Percentiles rank a stretch among this genome's conserved stretches.
Conservation (phyloP, 192 early-diverging fungal species). For the Coemansia sp. region DNA sequence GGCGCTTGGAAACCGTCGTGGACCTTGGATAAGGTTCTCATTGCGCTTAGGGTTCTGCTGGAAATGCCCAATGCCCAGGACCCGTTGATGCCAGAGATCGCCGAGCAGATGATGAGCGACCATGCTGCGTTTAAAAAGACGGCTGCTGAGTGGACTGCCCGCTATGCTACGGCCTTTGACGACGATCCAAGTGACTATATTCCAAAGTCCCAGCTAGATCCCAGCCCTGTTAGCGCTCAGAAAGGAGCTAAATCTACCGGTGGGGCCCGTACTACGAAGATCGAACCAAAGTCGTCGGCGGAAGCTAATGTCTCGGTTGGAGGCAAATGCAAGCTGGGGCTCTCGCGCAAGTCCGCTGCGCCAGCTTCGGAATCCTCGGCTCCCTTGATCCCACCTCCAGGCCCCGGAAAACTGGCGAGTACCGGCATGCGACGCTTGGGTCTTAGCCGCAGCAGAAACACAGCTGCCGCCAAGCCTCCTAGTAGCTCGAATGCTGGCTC, state of each 20-base stretch:
- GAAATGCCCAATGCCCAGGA: conserved; percentile 72
- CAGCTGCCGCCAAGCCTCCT: neutral
- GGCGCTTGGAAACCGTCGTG: conserved; percentile 72
- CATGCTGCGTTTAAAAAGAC: conserved; percentile 13
- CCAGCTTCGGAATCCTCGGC: conserved; percentile 4
- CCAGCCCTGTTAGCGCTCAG: neutral
- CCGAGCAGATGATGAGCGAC: conserved; percentile 33
- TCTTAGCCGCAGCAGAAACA: conserved; percentile 38
- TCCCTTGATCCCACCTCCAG: conserved; percentile 7
- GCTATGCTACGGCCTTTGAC: conserved; percentile 17
- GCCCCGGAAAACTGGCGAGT: conserved; percentile 15
- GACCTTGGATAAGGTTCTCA: conserved; percentile 60
- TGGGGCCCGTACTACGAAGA: too few species aligned
- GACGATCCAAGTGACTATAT: conserved; percentile 22
- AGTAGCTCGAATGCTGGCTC: neutral
- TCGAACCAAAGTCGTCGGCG: neutral
- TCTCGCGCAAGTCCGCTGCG: conserved; percentile 26
- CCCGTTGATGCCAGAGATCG: conserved; percentile 66
- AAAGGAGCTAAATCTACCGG: neutral
- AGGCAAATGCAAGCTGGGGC: conserved; percentile 10
- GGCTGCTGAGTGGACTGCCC: conserved; percentile 37
- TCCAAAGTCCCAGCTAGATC: neutral
- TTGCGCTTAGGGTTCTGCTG: conserved; percentile 59
- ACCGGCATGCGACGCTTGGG: conserved; percentile 34
- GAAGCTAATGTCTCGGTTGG: neutral